phyloP scores from a whole-genome alignment of 768 basidiomycete genomes.

The Suillus clintonianus region DNA sequence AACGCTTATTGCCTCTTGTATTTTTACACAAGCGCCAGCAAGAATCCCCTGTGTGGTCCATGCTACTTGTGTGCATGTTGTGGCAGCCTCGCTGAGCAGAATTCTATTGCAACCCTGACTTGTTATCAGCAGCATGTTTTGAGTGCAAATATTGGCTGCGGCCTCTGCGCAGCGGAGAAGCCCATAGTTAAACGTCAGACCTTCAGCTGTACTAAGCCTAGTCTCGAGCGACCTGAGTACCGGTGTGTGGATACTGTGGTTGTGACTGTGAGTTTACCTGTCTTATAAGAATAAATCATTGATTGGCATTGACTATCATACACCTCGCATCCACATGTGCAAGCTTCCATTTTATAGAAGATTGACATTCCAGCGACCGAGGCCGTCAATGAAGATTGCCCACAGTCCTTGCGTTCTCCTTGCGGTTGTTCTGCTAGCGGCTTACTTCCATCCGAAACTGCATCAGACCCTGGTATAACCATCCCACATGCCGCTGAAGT shows the following conservation, averaged over 20 bases:
- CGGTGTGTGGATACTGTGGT: neutral
- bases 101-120: neutral
- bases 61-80: constrained; percentile 74
- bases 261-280: neutral
- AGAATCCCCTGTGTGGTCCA: constrained; percentile 66
- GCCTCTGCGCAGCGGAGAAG: constrained; percentile 58
- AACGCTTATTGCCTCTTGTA: neutral
- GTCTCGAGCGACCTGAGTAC: neutral
- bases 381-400: neutral
- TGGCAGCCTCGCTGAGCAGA: constrained; percentile 56
- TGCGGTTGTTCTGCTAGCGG: neutral
- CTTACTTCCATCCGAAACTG: neutral
- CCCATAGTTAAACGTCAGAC: constrained; percentile 3
- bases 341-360: neutral
- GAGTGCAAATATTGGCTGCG: constrained; percentile 72
- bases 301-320: neutral
- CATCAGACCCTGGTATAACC: neutral
- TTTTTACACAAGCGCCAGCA: constrained; percentile 44
- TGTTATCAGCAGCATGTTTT: constrained; percentile 48
- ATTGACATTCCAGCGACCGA: neutral
- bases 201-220: too few relatives aligned
- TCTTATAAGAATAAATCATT: neutral
- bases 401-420: neutral
- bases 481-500: neutral
- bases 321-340: neutral